Conservation (phyloP, 306 rosid species). For the Potentilla sterilis region DNA sequence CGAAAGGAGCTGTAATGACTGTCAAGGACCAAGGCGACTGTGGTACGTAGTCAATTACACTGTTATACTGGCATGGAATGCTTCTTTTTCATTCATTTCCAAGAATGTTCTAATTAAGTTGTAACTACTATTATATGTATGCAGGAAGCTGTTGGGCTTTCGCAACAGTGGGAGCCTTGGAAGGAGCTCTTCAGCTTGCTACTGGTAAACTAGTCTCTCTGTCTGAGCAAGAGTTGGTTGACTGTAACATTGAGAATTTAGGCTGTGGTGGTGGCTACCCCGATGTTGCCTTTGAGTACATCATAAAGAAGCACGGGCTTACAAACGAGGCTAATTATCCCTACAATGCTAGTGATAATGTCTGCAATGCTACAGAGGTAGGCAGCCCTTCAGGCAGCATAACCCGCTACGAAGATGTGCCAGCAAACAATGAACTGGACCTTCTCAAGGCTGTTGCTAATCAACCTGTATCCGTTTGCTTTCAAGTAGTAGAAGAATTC, state of each 20-base stretch:
- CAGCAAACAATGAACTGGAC: slow-evolving; percentile 30
- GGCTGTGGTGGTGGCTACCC: slow-evolving; percentile 39
- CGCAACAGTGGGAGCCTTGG: slow-evolving; percentile 44
- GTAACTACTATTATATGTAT: not conserved
- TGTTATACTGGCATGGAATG: too few relatives aligned
- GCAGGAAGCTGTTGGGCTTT: slow-evolving; percentile 44
- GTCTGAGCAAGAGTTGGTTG: slow-evolving; percentile 46
- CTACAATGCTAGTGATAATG: slow-evolving; percentile 29
- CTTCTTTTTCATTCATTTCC: too few relatives aligned
- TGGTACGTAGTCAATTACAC: slow-evolving; percentile 14
- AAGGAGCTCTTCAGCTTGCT: slow-evolving; percentile 28
- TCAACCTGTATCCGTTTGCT: slow-evolving; percentile 44
- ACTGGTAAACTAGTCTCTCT: slow-evolving; percentile 31
- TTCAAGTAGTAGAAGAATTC: slow-evolving; percentile 38
- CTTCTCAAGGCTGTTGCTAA: slow-evolving; percentile 35
- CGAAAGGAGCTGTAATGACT: slow-evolving; percentile 42
- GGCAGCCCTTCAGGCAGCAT: slow-evolving; percentile 20
- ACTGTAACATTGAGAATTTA: slow-evolving; percentile 40
- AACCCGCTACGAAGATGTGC: slow-evolving; percentile 36
- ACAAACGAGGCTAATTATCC: slow-evolving; percentile 36
- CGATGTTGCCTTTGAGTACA: slow-evolving; percentile 47
- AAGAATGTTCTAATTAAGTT: too few relatives aligned
- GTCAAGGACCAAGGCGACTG: slow-evolving; percentile 45
- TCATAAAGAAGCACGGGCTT: slow-evolving; percentile 33
- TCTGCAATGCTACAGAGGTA: slow-evolving; percentile 21